Percentiles rank a stretch among this genome's conserved stretches.
These are phyloP conservation scores for Fusarium odoratissimum DNA, from an alignment of 2,329 filamentous ascomycete species.

Conservation along the genomic window DNA sequence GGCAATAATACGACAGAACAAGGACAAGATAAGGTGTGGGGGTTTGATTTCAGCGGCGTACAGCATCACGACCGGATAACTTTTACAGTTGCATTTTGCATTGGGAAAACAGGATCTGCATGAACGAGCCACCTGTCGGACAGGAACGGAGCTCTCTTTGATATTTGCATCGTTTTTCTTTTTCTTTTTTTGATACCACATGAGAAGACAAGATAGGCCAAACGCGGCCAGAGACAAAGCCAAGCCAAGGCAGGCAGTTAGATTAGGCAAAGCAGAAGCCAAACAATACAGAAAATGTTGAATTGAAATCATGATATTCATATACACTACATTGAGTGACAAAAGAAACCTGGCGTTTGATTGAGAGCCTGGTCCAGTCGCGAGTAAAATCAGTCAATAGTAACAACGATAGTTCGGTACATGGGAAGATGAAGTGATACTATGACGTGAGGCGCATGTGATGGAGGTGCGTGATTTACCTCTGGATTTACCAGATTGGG, in stretches of 20 bases:
- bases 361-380: neutral
- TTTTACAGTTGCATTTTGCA: conserved; percentile 43
- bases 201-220: conserved; percentile 27
- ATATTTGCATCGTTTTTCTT: conserved; percentile 36
- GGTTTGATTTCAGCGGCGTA: conserved; percentile 33
- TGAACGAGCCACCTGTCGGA: conserved; percentile 38
- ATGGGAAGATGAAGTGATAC: conserved; percentile 11
- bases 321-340: conserved; percentile 2
- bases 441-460: conserved; percentile 40
- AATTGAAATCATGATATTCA: conserved; percentile 7
- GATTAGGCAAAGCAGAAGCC: conserved; percentile 37
- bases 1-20: conserved; percentile 30
- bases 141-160: conserved; percentile 40
- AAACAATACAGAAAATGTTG: conserved; percentile 42
- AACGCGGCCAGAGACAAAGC: conserved; percentile 19
- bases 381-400: neutral
- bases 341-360: neutral
- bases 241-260: conserved; percentile 19
- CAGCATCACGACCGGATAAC: conserved; percentile 43
- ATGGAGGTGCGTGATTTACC: conserved; percentile 36
- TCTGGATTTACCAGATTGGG: conserved; percentile 21
- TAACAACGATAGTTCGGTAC: neutral
- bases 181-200: conserved; percentile 43
- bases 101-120: conserved; percentile 43
- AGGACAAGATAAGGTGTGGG: conserved; percentile 11